A percentile compares a stretch with the other conserved stretches of the same genome.
phyloP scores from a whole-genome alignment of 2,329 filamentous ascomycete species.

The Aspergillus pseudoglaucus region DNA sequence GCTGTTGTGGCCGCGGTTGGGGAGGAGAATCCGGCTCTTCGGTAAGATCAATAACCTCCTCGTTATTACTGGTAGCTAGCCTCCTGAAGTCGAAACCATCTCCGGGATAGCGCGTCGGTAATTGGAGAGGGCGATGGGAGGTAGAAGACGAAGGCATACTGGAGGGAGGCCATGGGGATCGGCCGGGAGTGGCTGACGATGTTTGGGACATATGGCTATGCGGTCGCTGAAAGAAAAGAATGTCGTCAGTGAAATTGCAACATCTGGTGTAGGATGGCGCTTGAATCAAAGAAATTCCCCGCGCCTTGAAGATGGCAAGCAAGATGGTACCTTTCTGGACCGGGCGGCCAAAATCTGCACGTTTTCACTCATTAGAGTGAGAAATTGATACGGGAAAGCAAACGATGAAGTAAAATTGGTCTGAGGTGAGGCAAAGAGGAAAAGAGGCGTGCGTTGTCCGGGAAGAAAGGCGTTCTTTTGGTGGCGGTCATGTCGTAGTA shows the following conservation, averaged over 20 bases:
- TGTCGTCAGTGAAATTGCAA: conserved; percentile 12
- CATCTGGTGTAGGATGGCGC: conserved; percentile 1
- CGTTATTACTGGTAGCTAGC: conserved; percentile 30
- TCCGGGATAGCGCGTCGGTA: conserved; percentile 38
- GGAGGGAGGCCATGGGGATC: conserved; percentile 19
- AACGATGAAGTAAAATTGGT: conserved; percentile 1
- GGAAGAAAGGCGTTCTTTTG: conserved; percentile 5
- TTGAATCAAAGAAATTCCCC: conserved; percentile 13
- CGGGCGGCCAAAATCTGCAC: conserved; percentile 31
- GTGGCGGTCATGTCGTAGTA: conserved; percentile 13
- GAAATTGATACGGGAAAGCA: neutral
- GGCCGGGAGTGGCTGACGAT: conserved; percentile 15
- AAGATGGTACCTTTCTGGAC: conserved; percentile 28
- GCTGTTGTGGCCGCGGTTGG: conserved; percentile 6
- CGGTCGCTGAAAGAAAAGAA: conserved; percentile 21
- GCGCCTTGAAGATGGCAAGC: conserved; percentile 11
- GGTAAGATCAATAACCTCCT: conserved; percentile 43
- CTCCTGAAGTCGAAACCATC: conserved; percentile 52
- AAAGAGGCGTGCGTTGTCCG: conserved; percentile 2
- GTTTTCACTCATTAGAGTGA: conserved; percentile 28
- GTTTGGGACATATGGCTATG: conserved; percentile 32
- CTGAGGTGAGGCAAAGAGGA: conserved; percentile 2
- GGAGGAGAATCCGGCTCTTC: conserved; percentile 37
- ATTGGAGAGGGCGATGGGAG: conserved; percentile 22
- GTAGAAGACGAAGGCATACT: conserved; percentile 19